Conservation (phyloP, 2,329 filamentous ascomycete genomes). For the Penicillium glabrum region DNA sequence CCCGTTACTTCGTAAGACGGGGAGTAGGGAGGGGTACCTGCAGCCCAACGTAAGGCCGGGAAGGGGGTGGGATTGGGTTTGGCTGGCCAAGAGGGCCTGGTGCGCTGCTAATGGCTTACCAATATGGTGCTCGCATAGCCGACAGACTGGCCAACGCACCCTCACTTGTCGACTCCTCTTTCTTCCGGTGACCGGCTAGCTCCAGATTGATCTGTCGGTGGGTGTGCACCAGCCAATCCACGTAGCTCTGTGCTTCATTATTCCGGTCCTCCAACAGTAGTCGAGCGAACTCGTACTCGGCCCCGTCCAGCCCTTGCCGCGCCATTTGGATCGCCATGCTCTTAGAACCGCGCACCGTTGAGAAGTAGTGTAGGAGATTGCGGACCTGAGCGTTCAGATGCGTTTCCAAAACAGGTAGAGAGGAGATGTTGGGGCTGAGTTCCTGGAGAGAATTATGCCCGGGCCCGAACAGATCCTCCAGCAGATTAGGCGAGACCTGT, state of each 20-base stretch:
- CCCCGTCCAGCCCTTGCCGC: constrained; percentile 86
- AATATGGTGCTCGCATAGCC: constrained; percentile 48
- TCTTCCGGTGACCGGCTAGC: constrained; percentile 54
- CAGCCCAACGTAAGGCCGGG: constrained; percentile 2
- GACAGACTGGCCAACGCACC: constrained; percentile 47
- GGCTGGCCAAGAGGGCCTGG: not conserved
- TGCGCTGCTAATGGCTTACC: constrained; percentile 28
- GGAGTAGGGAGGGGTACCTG: not conserved
- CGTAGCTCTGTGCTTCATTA: constrained; percentile 96
- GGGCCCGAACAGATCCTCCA: constrained; percentile 85
- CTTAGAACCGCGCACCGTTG: constrained; percentile 78
- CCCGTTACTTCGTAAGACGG: not conserved
- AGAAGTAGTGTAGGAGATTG: constrained; percentile 87
- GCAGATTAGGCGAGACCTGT: constrained; percentile 86
- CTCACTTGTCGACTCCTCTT: constrained; percentile 44
- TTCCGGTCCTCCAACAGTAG: constrained; percentile 92
- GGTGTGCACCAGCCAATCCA: constrained; percentile 96
- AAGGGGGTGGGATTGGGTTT: not conserved
- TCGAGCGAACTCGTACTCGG: constrained; percentile 93
- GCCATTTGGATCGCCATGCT: constrained; percentile 87
- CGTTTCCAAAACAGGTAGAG: constrained; percentile 81
- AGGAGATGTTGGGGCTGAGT: constrained; percentile 78
- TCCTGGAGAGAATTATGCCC: constrained; percentile 68
- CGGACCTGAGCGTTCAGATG: constrained; percentile 93
- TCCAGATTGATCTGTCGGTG: constrained; percentile 93